These are phyloP conservation scores for Cylindrotheca closterium DNA, from an alignment of 108 stramenopile genomes.

Conservation along the genomic window DNA sequence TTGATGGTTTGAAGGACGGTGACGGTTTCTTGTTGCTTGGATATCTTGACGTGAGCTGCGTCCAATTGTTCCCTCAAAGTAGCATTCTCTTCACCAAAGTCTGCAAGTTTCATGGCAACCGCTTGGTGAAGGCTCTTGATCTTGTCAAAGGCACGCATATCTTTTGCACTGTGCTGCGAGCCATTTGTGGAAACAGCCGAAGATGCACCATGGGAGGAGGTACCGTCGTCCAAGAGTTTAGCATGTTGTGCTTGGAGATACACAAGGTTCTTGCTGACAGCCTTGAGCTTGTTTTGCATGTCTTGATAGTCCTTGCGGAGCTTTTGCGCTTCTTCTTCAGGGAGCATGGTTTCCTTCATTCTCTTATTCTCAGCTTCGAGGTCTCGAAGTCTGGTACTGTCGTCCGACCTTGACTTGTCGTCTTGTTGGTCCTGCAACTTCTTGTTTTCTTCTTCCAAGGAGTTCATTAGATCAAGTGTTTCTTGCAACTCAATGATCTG, in stretches of 20 bases:
- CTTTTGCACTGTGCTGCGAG: neutral
- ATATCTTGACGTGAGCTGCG: slow-evolving; percentile 2
- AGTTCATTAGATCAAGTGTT: no score
- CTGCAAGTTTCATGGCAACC: slow-evolving; percentile 34
- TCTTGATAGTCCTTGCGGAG: neutral
- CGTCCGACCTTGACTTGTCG: neutral
- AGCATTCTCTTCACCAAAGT: slow-evolving; percentile 32
- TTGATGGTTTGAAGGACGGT: slow-evolving; percentile 6
- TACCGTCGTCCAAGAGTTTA: neutral
- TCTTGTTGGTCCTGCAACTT: neutral
- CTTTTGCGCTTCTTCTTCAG: neutral
- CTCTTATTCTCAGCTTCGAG: neutral
- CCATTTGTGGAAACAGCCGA: neutral
- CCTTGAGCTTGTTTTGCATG: neutral
- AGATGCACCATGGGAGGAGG: neutral
- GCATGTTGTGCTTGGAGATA: neutral
- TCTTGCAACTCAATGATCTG: no score
- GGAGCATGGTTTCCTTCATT: neutral
- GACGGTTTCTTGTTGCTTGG: neutral
- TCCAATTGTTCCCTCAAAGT: slow-evolving; percentile 7
- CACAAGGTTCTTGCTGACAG: neutral
- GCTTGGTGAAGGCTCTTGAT: slow-evolving; percentile 19
- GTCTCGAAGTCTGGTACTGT: neutral
- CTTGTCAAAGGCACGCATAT: slow-evolving; percentile 12
- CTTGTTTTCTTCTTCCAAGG: neutral